These are phyloP conservation scores for Dicorynia guianensis DNA, from an alignment of 306 rosid genomes.

Conservation along the genomic window DNA sequence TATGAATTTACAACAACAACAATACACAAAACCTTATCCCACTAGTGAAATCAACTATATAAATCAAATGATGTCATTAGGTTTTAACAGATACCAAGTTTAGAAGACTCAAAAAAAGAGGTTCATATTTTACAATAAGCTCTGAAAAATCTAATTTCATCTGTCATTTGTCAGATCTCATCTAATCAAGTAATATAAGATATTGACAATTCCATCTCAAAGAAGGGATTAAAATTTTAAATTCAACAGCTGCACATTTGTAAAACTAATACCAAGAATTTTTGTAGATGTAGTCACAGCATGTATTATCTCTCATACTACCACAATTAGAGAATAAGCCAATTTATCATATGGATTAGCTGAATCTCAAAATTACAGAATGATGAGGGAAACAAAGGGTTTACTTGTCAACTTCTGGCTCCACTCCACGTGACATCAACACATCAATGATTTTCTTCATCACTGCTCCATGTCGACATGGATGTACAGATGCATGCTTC, in stretches of 20 bases:
- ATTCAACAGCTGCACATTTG: neutral
- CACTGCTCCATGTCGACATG: conserved; percentile 96
- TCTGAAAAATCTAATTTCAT: neutral
- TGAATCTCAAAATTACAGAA: conserved; percentile 27
- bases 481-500: conserved; percentile 97
- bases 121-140: conserved; percentile 10
- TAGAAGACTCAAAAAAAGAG: neutral
- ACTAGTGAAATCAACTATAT: too few species aligned
- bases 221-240: neutral
- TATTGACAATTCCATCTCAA: neutral
- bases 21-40: too few species aligned
- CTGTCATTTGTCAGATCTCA: neutral
- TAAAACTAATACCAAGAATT: conserved; percentile 6
- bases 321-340: conserved; percentile 16
- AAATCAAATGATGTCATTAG: too few species aligned
- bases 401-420: conserved; percentile 98
- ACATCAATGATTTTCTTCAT: conserved; percentile 98
- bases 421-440: conserved; percentile 92
- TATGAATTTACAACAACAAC: too few species aligned
- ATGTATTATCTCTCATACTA: neutral
- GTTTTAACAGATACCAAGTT: too few species aligned
- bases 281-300: neutral
- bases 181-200: neutral
- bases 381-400: conserved; percentile 6
- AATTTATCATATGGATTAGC: conserved; percentile 1